These are phyloP conservation scores for Fusarium sororula DNA, from an alignment of 2,329 filamentous ascomycete genomes.

Conservation along the genomic window DNA sequence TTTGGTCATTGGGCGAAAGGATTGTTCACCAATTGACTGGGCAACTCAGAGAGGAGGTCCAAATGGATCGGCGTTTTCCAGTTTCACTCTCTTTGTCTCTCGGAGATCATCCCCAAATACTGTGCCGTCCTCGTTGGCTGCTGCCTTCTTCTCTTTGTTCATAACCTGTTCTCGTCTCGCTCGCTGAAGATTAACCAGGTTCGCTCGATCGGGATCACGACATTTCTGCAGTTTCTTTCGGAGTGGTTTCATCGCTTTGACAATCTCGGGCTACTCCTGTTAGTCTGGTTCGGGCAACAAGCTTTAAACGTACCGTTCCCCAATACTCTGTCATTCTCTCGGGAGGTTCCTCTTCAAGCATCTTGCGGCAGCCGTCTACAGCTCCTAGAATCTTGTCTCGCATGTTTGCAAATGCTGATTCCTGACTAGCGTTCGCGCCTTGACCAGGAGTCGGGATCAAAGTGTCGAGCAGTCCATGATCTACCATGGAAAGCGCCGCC, in stretches of 20 bases:
- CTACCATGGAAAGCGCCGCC: slow-evolving; percentile 79
- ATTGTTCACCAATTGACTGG: slow-evolving; percentile 1
- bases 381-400: slow-evolving; percentile 60
- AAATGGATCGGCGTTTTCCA: slow-evolving; percentile 58
- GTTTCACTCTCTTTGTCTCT: slow-evolving; percentile 58
- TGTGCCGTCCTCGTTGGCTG: slow-evolving; percentile 51
- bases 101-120: slow-evolving; percentile 57
- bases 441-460: slow-evolving; percentile 54
- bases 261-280: slow-evolving; percentile 52
- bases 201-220: slow-evolving; percentile 76
- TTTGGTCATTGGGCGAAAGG: not conserved
- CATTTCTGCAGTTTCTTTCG: slow-evolving; percentile 77
- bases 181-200: slow-evolving; percentile 74
- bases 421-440: slow-evolving; percentile 43
- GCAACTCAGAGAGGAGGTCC: slow-evolving; percentile 53
- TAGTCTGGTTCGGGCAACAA: slow-evolving; percentile 11
- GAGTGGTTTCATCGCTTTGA: slow-evolving; percentile 62
- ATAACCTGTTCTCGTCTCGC: slow-evolving; percentile 66
- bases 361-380: slow-evolving; percentile 61
- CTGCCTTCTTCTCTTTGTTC: slow-evolving; percentile 56
- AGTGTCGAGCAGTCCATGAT: slow-evolving; percentile 67
- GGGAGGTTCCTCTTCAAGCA: slow-evolving; percentile 66
- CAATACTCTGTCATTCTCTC: slow-evolving; percentile 64
- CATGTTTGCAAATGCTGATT: slow-evolving; percentile 37
- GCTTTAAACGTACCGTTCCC: slow-evolving; percentile 55